Evolutionary conservation across 148 eudicot species (phyloP).

Genomic region (Bassia scoparia): DNA sequence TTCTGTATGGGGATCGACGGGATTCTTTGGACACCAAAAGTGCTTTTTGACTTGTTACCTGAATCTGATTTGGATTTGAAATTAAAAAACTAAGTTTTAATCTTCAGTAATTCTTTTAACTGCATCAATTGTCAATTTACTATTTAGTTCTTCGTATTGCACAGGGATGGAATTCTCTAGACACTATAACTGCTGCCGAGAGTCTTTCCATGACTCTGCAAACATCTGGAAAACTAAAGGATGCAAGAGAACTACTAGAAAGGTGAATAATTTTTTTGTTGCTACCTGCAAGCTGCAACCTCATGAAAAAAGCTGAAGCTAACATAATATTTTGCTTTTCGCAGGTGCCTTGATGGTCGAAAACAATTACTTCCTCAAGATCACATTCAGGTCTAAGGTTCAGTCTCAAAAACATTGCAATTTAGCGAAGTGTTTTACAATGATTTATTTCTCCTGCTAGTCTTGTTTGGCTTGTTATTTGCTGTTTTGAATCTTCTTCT

Average conservation of each 20-base stretch:
- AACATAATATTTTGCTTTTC: not conserved
- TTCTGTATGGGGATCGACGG: too few relatives aligned
- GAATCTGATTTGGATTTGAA: not conserved
- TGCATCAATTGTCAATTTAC: not conserved
- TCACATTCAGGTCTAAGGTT: constrained; percentile 71
- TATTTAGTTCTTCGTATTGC: not conserved
- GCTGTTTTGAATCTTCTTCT: too few relatives aligned
- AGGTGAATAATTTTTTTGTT: constrained; percentile 46
- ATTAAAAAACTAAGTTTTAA: not conserved
- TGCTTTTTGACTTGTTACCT: too few relatives aligned
- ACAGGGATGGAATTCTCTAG: constrained; percentile 88
- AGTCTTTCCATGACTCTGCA: constrained; percentile 68
- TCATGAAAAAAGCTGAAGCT: not conserved
- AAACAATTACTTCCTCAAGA: constrained; percentile 63
- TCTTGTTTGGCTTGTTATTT: too few relatives aligned
- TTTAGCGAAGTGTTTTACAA: not conserved
- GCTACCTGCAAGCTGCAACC: not conserved
- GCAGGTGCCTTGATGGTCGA: constrained; percentile 79
- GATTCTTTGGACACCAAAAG: too few relatives aligned
- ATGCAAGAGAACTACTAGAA: constrained; percentile 69
- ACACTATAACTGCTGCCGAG: constrained; percentile 80
- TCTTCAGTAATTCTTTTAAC: not conserved
- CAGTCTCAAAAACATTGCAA: not conserved
- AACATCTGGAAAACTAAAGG: constrained; percentile 53
- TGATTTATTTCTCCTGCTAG: too few relatives aligned